Base-by-base conservation (phyloP, 2,329 filamentous ascomycete species). In the Lasiodiplodia citricola region DNA sequence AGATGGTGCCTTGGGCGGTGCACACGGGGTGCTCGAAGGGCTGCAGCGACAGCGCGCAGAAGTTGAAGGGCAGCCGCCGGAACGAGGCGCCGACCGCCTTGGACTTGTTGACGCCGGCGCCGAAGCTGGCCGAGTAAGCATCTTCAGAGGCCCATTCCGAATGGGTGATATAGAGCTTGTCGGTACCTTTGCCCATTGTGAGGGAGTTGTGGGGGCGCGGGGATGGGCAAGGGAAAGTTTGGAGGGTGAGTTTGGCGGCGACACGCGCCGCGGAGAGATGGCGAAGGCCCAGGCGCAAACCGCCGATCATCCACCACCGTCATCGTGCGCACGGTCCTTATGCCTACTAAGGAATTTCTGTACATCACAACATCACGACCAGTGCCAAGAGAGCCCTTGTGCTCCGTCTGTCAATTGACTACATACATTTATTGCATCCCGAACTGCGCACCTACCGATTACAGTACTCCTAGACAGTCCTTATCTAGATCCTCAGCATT, bases 21-120 rank as follows among this genome's bases (percentile, higher is more conserved):
- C 96, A 99, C 44, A 99, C 96, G 5, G 96, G 94, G 76, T 97
- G 92, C 76, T 91, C 89, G 84, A 97, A 99, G 8, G 96, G 96
- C 78, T 98, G 96, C 41, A 99, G 90, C 70, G 93, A 97, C 50
- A 97, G 90, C 71, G 96, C 93, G 87, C 96, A 99, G 83, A 96
- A 98, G 85, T 97, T 98, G 87, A 96, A 99, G 37, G 96, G 96
- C 1, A 99, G 87, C 56, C 93, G 91, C 76, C 91, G 93, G 84
- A 98, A 98, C 47, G 87, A 87, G 60, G 88, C 86, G 72, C 88
- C 87, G 25, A 81, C 81, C 2, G 83, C 81, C 79, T 80, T 83
- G 72, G 75, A 86, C 80, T 82, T 90, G 78, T 77, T 87, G 79
- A 84, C 83, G 63, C 90, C 90, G 68, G 91, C 88, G 74, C 89